phyloP scores from a whole-genome alignment of 164 flowering plant genomes.

The Liquidambar formosana region DNA sequence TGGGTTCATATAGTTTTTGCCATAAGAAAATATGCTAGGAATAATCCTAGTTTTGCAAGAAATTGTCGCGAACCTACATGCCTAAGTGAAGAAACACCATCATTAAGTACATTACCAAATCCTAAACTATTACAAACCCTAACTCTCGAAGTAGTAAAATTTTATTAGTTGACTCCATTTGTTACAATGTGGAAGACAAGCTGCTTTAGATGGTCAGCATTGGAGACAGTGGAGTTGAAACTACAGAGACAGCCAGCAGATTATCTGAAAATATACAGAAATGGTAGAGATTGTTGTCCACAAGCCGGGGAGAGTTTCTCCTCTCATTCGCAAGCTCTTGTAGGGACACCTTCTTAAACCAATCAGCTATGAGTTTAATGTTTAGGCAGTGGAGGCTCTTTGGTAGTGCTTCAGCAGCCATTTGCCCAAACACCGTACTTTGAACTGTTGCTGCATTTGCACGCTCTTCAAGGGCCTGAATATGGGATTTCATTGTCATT shows the following conservation, averaged over 20 bases:
- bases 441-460: slow-evolving; percentile 85
- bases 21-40: no score
- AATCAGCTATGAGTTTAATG: slow-evolving; percentile 58
- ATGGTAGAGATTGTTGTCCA: slow-evolving; percentile 84
- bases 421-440: slow-evolving; percentile 76
- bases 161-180: slow-evolving; percentile 54
- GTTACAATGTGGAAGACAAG: slow-evolving; percentile 84
- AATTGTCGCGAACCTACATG: no score
- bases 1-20: no score
- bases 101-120: no score
- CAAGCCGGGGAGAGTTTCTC: slow-evolving; percentile 64
- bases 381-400: slow-evolving; percentile 70
- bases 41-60: no score
- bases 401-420: slow-evolving; percentile 75
- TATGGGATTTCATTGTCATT: slow-evolving; percentile 85
- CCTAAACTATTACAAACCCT: no score
- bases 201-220: slow-evolving; percentile 81
- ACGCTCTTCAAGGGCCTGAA: slow-evolving; percentile 93
- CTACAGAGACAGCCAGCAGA: slow-evolving; percentile 66
- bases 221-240: slow-evolving; percentile 75
- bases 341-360: slow-evolving; percentile 40
- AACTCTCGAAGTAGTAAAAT: no score
- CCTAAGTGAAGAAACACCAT: no score
- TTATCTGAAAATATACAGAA: slow-evolving; percentile 89
- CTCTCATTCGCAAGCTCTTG: slow-evolving; percentile 52